Conservation (phyloP, 2,329 filamentous ascomycete species). For the Aspergillus neotritici region DNA sequence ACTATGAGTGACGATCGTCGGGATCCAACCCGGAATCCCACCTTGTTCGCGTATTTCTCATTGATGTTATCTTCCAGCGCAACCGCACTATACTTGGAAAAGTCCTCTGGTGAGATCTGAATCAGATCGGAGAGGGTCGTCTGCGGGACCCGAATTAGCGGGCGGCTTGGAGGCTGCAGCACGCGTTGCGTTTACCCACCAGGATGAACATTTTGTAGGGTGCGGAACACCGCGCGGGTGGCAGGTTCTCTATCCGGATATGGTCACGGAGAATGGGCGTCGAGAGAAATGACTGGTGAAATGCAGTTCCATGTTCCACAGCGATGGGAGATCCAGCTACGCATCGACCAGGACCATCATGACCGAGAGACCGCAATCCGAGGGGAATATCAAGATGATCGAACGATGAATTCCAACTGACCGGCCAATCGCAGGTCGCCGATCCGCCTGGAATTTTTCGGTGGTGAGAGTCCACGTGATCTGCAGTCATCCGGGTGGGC, state of each 20-base stretch:
- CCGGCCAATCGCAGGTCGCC: conserved; percentile 18
- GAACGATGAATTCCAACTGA: conserved; percentile 1
- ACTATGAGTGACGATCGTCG: background rate
- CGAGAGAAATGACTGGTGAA: background rate
- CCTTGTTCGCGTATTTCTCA: conserved; percentile 91
- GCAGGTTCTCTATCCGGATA: conserved; percentile 9
- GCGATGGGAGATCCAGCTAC: background rate
- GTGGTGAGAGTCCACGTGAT: background rate
- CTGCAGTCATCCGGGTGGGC: no score
- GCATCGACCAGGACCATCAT: background rate
- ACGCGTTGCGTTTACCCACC: conserved; percentile 30
- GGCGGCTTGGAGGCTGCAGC: conserved; percentile 1
- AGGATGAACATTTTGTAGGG: conserved; percentile 45
- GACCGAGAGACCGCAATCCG: conserved; percentile 1
- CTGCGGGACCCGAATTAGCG: conserved; percentile 42
- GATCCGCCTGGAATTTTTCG: conserved; percentile 15
- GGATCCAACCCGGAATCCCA: conserved; percentile 26
- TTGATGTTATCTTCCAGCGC: conserved; percentile 97
- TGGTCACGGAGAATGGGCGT: conserved; percentile 3
- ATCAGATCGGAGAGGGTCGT: conserved; percentile 92
- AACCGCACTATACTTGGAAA: conserved; percentile 70
- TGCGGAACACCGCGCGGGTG: conserved; percentile 1
- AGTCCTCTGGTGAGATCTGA: conserved; percentile 83
- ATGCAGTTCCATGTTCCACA: conserved; percentile 15
- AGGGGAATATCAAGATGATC: conserved; percentile 1